Conservation (phyloP, 495 filamentous ascomycete genomes). For the Neurospora discreta region DNA sequence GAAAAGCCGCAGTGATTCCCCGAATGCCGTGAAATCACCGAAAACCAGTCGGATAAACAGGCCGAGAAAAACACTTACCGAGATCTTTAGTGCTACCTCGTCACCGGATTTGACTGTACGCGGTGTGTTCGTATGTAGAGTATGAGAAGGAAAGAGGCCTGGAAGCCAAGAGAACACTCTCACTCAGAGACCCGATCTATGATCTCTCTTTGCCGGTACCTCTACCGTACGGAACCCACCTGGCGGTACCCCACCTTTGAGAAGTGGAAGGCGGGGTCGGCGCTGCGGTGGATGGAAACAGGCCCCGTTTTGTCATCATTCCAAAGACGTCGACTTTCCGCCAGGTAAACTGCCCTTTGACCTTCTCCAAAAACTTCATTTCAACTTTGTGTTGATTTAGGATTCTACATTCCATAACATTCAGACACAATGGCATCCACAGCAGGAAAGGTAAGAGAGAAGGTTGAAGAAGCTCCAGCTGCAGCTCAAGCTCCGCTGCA, state of each 20-base stretch:
- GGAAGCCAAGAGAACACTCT: neutral
- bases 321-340: neutral
- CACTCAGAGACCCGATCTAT: neutral
- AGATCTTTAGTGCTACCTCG: conserved; percentile 4
- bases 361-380: neutral
- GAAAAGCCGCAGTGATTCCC: neutral
- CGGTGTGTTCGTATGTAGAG: neutral
- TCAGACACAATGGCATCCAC: conserved; percentile 32
- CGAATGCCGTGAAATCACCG: conserved; percentile 26
- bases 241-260: conserved; percentile 13
- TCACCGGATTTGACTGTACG: neutral
- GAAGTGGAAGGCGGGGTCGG: conserved; percentile 7
- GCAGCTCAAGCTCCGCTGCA: neutral
- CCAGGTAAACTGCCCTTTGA: neutral
- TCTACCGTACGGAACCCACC: neutral
- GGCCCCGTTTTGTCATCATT: conserved; percentile 1
- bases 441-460: conserved; percentile 35
- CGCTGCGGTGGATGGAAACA: neutral
- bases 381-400: neutral
- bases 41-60: conserved; percentile 9
- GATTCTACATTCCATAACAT: neutral
- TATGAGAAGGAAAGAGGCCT: neutral
- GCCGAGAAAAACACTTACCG: neutral
- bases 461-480: neutral
- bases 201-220: neutral